Evolutionary conservation across 148 eudicot species (phyloP).

Genomic region (Persicaria maculosa): DNA sequence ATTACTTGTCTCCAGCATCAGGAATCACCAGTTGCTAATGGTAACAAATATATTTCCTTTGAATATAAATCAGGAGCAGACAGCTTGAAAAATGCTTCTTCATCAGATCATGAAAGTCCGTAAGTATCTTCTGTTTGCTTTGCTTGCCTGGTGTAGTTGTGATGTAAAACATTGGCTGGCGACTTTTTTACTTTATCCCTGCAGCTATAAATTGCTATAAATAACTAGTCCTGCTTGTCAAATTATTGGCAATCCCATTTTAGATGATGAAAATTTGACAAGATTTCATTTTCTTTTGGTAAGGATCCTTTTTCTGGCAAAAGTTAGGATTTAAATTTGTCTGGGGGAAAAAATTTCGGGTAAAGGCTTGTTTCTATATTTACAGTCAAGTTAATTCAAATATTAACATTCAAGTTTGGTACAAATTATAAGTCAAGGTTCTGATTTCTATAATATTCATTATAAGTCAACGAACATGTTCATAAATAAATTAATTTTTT

Average conservation of each 20-base stretch:
- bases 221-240: background rate
- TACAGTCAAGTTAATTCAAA: background rate
- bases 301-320: background rate
- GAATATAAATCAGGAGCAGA: constrained; percentile 86
- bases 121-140: constrained; percentile 42
- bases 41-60: constrained; percentile 72
- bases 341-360: background rate
- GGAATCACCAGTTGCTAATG: constrained; percentile 33
- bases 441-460: too few species aligned
- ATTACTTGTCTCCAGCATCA: background rate
- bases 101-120: constrained; percentile 98
- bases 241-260: background rate
- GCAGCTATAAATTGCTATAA: background rate
- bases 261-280: background rate
- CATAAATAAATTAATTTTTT: background rate
- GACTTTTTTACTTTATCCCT: background rate
- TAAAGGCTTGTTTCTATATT: background rate
- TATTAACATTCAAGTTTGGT: background rate
- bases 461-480: too few species aligned
- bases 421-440: background rate
- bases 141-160: background rate
- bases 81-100: constrained; percentile 74
- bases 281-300: background rate
- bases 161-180: background rate
- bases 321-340: background rate